A percentile compares a stretch with the other conserved stretches of the same genome.
phyloP scores from a whole-genome alignment of 352 stramenopile species.

The Pythium aquatile region DNA sequence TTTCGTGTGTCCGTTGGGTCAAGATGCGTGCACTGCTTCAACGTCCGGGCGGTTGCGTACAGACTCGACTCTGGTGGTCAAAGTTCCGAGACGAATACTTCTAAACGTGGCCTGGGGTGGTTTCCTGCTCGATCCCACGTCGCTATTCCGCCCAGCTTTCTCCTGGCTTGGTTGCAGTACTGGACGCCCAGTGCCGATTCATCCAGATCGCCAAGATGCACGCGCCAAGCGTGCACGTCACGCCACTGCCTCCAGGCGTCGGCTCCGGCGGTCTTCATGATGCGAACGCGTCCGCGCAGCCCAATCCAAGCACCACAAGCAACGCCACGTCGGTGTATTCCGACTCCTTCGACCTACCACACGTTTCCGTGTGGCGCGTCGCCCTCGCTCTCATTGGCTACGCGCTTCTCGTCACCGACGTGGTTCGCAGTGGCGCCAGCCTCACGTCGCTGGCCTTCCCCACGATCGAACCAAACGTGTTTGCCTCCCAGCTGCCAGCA shows the following conservation, averaged over 20 bases:
- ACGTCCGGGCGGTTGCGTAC: too few species aligned
- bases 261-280: not conserved
- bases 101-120: not conserved
- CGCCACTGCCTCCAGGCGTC: not conserved
- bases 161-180: too few species aligned
- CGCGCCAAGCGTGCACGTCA: conserved; percentile 3
- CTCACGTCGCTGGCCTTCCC: conserved; percentile 25
- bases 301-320: not conserved
- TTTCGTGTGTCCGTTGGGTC: too few species aligned
- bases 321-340: conserved; percentile 13
- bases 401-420: conserved; percentile 26
- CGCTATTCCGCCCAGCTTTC: too few species aligned
- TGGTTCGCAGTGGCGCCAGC: conserved; percentile 22
- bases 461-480: conserved; percentile 31
- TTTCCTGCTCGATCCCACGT: not conserved
- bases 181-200: not conserved
- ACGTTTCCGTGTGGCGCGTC: conserved; percentile 18
- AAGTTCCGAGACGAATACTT: not conserved
- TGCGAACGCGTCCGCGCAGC: not conserved
- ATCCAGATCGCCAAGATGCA: conserved; percentile 1
- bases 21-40: too few species aligned
- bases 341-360: conserved; percentile 24
- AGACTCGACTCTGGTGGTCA: too few species aligned
- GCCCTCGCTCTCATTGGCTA: conserved; percentile 24
- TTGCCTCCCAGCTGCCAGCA: conserved; percentile 13